Percentiles rank a stretch among this genome's conserved stretches.
These are phyloP conservation scores for Serendipita indica DNA, from an alignment of 768 basidiomycete species.

Conservation along the genomic window DNA sequence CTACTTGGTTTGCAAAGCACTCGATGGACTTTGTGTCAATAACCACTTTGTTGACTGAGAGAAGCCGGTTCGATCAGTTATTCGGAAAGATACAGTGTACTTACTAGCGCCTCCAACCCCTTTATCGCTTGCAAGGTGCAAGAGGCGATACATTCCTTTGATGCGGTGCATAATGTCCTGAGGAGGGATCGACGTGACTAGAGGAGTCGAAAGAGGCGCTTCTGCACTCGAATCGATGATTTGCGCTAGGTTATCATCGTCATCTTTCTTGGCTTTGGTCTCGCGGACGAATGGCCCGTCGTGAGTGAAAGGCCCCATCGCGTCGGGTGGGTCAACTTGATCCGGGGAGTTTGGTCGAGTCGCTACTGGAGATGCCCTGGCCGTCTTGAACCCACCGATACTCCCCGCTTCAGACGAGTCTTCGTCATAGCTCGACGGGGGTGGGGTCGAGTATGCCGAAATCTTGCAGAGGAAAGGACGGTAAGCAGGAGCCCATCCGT, in stretches of 20 bases:
- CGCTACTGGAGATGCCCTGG: no score
- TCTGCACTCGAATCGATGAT: background rate
- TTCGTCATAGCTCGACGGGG: no score
- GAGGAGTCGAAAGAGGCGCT: background rate
- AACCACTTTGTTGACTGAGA: constrained; percentile 45
- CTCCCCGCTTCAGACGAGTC: no score
- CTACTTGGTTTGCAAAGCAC: constrained; percentile 33
- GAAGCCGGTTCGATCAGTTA: background rate
- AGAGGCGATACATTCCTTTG: constrained; percentile 35
- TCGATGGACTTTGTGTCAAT: constrained; percentile 38
- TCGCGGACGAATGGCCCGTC: background rate
- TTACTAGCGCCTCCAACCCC: constrained; percentile 38
- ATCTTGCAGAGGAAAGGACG: no score
- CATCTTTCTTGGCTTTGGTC: background rate
- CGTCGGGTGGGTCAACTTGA: background rate
- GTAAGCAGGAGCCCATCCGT: no score
- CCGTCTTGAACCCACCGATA: no score
- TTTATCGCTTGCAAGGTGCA: constrained; percentile 39
- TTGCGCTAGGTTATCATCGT: background rate
- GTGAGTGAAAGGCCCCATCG: background rate
- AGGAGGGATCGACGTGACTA: background rate
- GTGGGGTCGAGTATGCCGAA: no score
- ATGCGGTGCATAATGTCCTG: constrained; percentile 17
- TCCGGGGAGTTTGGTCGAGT: background rate
- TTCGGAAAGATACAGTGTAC: background rate